A percentile compares a stretch with the other conserved stretches of the same genome.
Evolutionary conservation across 2,329 filamentous ascomycete genomes (phyloP).

Genomic region (Chrysoporthe cubensis): DNA sequence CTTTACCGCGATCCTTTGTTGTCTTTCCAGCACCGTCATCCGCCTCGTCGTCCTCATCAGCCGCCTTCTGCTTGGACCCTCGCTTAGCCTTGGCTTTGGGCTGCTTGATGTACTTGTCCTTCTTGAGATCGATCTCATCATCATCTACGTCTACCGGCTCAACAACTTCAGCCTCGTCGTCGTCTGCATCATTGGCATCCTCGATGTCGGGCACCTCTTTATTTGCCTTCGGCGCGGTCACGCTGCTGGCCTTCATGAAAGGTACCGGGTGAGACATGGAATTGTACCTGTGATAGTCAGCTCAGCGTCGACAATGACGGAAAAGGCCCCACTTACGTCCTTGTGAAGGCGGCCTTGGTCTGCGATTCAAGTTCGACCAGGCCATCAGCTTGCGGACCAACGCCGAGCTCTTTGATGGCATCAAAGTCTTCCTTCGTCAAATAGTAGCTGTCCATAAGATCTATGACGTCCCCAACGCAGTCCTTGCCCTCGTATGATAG

Average conservation of each 20-base stretch:
- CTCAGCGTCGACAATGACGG: conserved; percentile 26
- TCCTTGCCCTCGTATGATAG: conserved; percentile 82
- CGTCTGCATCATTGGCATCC: conserved; percentile 92
- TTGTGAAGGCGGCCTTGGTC: conserved; percentile 87
- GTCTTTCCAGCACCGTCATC: conserved; percentile 58
- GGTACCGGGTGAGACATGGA: conserved; percentile 83
- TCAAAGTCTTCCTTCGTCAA: conserved; percentile 95
- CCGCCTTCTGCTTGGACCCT: conserved; percentile 48
- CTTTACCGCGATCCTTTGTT: conserved; percentile 52
- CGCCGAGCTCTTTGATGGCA: conserved; percentile 85
- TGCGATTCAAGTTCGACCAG: conserved; percentile 78
- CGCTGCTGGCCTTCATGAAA: conserved; percentile 90
- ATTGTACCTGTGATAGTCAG: conserved; percentile 69
- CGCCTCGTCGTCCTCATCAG: conserved; percentile 53
- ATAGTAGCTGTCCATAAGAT: conserved; percentile 96
- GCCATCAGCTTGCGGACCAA: conserved; percentile 81
- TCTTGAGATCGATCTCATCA: conserved; percentile 81
- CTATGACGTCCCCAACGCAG: conserved; percentile 79
- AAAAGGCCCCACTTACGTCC: conserved; percentile 65
- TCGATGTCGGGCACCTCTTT: conserved; percentile 90
- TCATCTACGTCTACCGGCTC: conserved; percentile 69
- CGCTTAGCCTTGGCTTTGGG: conserved; percentile 70
- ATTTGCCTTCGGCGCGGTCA: conserved; percentile 69
- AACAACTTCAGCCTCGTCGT: conserved; percentile 72
- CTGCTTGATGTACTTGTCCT: conserved; percentile 94